A percentile compares a stretch with the other conserved stretches of the same genome.
Evolutionary conservation across 768 basidiomycete genomes (phyloP).

Genomic region (Lactarius tabidus): DNA sequence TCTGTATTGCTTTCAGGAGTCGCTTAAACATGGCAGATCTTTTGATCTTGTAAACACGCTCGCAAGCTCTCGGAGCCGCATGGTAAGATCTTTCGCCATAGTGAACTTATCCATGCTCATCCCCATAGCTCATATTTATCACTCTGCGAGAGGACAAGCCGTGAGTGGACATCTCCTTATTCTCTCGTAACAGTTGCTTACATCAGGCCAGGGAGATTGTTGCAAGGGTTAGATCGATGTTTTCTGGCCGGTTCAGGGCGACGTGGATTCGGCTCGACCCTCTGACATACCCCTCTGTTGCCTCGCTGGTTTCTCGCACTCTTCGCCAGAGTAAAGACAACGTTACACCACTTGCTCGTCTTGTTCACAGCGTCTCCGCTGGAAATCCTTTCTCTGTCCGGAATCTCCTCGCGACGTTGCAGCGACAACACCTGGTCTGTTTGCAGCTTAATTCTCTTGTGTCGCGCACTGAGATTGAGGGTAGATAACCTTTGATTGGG

Average conservation of each 20-base stretch:
- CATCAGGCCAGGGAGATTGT: conserved; percentile 35
- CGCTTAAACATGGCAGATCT: conserved; percentile 39
- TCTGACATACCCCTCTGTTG: conserved; percentile 52
- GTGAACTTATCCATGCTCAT: conserved; percentile 17
- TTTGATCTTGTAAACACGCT: conserved; percentile 63
- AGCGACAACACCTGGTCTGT: conserved; percentile 58
- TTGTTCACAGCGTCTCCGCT: conserved; percentile 53
- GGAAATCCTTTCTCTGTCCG: conserved; percentile 71
- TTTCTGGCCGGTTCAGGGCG: conserved; percentile 50
- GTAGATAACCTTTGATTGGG: conserved; percentile 64
- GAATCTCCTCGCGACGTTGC: conserved; percentile 58
- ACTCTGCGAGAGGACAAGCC: conserved; percentile 52
- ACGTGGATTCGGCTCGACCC: conserved; percentile 70
- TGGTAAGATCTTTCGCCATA: conserved; percentile 40
- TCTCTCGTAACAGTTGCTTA: conserved; percentile 1
- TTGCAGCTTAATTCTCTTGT: not conserved
- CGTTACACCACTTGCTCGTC: conserved; percentile 47
- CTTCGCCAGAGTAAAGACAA: conserved; percentile 58
- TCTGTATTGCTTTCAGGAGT: not conserved
- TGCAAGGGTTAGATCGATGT: conserved; percentile 52
- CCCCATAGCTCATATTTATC: conserved; percentile 54
- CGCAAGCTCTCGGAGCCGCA: conserved; percentile 58
- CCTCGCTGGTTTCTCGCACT: conserved; percentile 57
- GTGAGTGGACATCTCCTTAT: conserved; percentile 32
- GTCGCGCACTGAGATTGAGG: conserved; percentile 8